Percentiles rank a stretch among this genome's conserved stretches.
Conservation (phyloP, 73 alveolate species). For the Tetrahymena borealis region DNA sequence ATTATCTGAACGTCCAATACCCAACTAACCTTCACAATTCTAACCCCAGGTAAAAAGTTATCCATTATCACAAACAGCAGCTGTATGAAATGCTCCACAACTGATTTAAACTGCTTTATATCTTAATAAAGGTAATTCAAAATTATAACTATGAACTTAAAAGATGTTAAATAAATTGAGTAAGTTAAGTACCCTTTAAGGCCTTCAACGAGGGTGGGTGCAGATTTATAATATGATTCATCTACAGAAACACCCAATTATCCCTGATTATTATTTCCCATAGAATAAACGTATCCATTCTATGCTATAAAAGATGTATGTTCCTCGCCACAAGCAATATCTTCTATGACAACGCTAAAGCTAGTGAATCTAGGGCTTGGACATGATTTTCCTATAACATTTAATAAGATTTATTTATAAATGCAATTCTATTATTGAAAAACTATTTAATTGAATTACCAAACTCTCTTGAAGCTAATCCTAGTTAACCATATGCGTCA, state of each 20-base stretch:
- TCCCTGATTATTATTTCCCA: constrained; percentile 70
- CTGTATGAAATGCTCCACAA: constrained; percentile 54
- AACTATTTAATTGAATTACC: not conserved
- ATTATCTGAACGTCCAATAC: constrained; percentile 33
- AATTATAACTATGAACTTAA: constrained; percentile 5
- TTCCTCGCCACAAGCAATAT: constrained; percentile 60
- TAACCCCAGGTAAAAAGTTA: constrained; percentile 65
- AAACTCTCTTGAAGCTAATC: not conserved
- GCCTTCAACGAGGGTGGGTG: constrained; percentile 33
- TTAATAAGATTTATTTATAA: not conserved
- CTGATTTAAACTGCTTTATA: constrained; percentile 40
- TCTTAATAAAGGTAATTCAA: constrained; percentile 37
- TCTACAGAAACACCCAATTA: constrained; percentile 59
- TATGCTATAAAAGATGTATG: constrained; percentile 54
- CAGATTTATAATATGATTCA: constrained; percentile 11
- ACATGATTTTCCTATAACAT: not conserved
- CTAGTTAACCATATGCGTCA: not conserved
- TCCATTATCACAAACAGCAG: constrained; percentile 45
- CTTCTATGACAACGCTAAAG: constrained; percentile 31
- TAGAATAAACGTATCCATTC: constrained; percentile 45
- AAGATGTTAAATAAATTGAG: not conserved
- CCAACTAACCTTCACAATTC: constrained; percentile 52
- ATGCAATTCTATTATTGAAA: not conserved
- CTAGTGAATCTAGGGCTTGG: constrained; percentile 50
- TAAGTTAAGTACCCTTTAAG: not conserved